Evolutionary conservation across 305 asterid species (phyloP).

Genomic region (Petunia hybrid): DNA sequence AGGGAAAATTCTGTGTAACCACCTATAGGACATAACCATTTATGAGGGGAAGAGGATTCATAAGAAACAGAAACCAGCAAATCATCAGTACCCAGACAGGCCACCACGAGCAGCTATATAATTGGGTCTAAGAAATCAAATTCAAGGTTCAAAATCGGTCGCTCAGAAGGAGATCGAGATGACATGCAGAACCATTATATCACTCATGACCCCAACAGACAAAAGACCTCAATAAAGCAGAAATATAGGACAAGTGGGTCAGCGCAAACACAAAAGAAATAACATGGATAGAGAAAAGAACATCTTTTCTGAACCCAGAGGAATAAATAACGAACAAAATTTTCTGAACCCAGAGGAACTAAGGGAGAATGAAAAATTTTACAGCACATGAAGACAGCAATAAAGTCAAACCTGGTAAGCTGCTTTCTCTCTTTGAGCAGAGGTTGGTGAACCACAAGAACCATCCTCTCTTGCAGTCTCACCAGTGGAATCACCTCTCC

Average conservation of each 20-base stretch:
- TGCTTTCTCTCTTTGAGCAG: conserved; percentile 56
- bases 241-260: conserved; percentile 24
- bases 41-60: background rate
- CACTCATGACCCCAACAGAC: conserved; percentile 11
- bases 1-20: background rate
- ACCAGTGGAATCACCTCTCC: conserved; percentile 61
- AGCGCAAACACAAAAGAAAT: background rate
- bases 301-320: conserved; percentile 21
- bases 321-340: background rate
- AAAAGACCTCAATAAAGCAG: conserved; percentile 14
- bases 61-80: conserved; percentile 22
- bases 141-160: background rate
- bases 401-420: conserved; percentile 65
- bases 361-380: conserved; percentile 6
- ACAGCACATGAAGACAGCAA: conserved; percentile 30
- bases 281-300: conserved; percentile 12
- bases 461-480: conserved; percentile 58
- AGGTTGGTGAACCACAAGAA: conserved; percentile 50
- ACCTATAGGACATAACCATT: background rate
- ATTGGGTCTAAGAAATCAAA: background rate
- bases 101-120: conserved; percentile 3
- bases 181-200: background rate
- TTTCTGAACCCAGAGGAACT: conserved; percentile 18
- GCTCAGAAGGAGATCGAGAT: background rate
- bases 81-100: conserved; percentile 22